Evolutionary conservation across 2,329 filamentous ascomycete species (phyloP).

Genomic region (Neopestalotiopsis sp.): DNA sequence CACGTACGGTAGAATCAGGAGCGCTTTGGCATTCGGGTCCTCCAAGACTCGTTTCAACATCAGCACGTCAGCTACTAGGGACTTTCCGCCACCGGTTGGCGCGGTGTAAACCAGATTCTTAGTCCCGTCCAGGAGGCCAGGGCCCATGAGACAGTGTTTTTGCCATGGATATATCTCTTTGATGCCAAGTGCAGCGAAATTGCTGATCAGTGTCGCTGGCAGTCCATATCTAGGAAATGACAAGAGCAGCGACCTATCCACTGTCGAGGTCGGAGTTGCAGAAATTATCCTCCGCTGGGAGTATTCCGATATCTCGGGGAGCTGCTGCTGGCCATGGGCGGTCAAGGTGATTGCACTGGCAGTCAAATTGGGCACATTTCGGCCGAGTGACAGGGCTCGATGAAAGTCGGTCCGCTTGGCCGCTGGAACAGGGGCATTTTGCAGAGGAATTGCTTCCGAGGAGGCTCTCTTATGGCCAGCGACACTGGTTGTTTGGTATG

Average conservation of each 20-base stretch:
- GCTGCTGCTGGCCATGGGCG: conserved; percentile 21
- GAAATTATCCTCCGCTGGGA: conserved; percentile 58
- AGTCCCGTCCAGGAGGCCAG: conserved; percentile 67
- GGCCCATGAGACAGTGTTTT: conserved; percentile 72
- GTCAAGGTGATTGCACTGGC: conserved; percentile 53
- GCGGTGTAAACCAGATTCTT: conserved; percentile 80
- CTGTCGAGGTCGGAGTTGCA: conserved; percentile 57
- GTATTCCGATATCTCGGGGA: conserved; percentile 51
- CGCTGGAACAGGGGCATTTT: conserved; percentile 24
- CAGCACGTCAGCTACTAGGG: conserved; percentile 73
- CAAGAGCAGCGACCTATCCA: conserved; percentile 64
- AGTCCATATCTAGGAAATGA: conserved; percentile 68
- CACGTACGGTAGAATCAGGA: conserved; percentile 78
- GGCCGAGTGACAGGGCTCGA: conserved; percentile 24
- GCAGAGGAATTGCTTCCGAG: conserved; percentile 24
- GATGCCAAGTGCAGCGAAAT: conserved; percentile 71
- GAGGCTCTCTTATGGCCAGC: conserved; percentile 54
- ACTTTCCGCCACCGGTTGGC: conserved; percentile 80
- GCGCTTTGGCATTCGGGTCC: conserved; percentile 67
- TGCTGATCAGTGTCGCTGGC: conserved; percentile 63
- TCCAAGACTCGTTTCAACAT: conserved; percentile 75
- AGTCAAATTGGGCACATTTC: conserved; percentile 32
- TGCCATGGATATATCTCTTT: conserved; percentile 80
- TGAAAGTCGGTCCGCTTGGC: conserved; percentile 32
- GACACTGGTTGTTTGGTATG: conserved; percentile 7